These are phyloP conservation scores for Arachnomyces sp. DNA, from an alignment of 2,329 filamentous ascomycete genomes.

Conservation along the genomic window DNA sequence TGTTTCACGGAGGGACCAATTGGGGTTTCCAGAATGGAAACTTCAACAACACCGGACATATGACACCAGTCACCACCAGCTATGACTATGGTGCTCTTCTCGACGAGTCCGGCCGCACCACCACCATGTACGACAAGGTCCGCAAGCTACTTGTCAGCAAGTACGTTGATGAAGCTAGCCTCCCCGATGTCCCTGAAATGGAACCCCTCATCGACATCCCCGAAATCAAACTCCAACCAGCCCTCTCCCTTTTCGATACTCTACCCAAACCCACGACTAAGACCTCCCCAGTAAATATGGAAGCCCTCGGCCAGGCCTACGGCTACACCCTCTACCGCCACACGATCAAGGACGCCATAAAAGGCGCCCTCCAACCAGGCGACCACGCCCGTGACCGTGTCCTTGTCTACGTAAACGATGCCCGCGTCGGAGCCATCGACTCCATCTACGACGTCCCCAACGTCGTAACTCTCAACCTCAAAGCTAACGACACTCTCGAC, in stretches of 20 bases:
- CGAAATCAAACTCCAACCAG: constrained; percentile 31
- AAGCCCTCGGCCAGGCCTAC: constrained; percentile 37
- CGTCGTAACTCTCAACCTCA: constrained; percentile 31
- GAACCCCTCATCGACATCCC: constrained; percentile 27
- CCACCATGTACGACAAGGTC: constrained; percentile 32
- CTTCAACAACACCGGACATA: constrained; percentile 31
- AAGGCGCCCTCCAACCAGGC: constrained; percentile 33
- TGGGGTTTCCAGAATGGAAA: constrained; percentile 43
- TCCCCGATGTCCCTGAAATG: constrained; percentile 31
- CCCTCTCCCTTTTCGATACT: constrained; percentile 32
- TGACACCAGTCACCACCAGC: constrained; percentile 37
- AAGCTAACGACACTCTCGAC: constrained; percentile 33
- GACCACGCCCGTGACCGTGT: constrained; percentile 40
- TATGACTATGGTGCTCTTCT: constrained; percentile 46
- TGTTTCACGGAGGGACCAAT: constrained; percentile 48
- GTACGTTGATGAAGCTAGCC: constrained; percentile 27
- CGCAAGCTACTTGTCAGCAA: constrained; percentile 16
- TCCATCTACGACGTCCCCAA: constrained; percentile 35
- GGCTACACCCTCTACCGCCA: constrained; percentile 41
- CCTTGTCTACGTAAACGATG: constrained; percentile 41
- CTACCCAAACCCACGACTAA: constrained; percentile 18
- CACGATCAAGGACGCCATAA: constrained; percentile 15
- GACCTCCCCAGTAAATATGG: constrained; percentile 36
- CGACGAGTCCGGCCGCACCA: constrained; percentile 43
- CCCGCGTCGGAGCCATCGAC: constrained; percentile 39